Evolutionary conservation across 257 asterid genomes (phyloP).

Genomic region (Striga asiatica): DNA sequence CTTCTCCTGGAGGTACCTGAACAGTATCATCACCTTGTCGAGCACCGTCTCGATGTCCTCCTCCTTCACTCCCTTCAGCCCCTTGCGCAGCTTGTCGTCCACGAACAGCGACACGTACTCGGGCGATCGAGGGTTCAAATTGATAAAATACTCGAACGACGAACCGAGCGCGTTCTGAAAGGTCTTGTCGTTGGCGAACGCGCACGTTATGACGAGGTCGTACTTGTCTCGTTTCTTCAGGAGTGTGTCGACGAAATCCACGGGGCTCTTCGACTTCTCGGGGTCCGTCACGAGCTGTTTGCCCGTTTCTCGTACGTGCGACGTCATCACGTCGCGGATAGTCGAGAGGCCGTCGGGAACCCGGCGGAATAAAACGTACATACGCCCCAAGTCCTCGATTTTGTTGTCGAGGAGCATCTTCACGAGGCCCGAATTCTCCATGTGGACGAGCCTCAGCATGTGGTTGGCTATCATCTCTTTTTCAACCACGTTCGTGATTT

Average conservation of each 20-base stretch:
- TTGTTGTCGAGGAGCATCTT: constrained; percentile 76
- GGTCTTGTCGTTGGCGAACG: constrained; percentile 69
- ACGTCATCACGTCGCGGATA: constrained; percentile 71
- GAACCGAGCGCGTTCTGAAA: constrained; percentile 87
- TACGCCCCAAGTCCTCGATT: constrained; percentile 71
- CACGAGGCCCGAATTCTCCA: constrained; percentile 87
- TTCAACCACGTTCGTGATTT: constrained; percentile 68
- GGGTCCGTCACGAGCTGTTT: constrained; percentile 88
- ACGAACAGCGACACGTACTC: constrained; percentile 79
- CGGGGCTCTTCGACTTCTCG: constrained; percentile 80
- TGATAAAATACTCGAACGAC: constrained; percentile 76
- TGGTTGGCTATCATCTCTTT: constrained; percentile 85
- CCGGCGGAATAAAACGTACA: constrained; percentile 66
- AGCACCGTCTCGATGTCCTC: constrained; percentile 74
- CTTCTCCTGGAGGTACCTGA: constrained; percentile 90
- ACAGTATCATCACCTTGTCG: constrained; percentile 85
- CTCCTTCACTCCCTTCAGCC: constrained; percentile 75
- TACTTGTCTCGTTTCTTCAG: constrained; percentile 70
- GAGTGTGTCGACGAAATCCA: constrained; percentile 69
- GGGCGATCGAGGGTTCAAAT: constrained; percentile 81
- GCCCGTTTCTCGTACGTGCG: constrained; percentile 76
- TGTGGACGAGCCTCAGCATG: constrained; percentile 72
- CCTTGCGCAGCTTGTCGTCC: constrained; percentile 77
- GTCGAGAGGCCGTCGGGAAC: constrained; percentile 58
- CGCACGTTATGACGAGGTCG: constrained; percentile 51